phyloP scores from a whole-genome alignment of 106 monocot species.

The Agapanthus africanus region DNA sequence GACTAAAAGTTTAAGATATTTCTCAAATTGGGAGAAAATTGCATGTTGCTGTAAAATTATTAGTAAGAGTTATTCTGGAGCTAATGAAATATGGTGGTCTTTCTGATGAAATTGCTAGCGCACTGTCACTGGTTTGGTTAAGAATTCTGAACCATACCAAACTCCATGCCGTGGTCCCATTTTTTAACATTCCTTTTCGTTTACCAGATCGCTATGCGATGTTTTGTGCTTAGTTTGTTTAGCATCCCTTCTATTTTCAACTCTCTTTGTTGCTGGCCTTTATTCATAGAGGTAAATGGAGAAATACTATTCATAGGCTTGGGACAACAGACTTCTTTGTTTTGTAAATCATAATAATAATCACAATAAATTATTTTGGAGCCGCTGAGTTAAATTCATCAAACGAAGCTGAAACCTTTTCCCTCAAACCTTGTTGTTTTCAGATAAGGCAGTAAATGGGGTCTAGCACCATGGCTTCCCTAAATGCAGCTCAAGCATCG shows the following conservation, averaged over 20 bases:
- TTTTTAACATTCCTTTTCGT: background rate
- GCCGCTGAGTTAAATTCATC: background rate
- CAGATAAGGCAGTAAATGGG: conserved; percentile 25
- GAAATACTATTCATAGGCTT: background rate
- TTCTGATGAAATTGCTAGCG: background rate
- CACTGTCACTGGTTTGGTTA: background rate
- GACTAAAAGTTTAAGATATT: no score
- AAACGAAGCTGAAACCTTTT: background rate
- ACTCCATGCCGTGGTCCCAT: background rate
- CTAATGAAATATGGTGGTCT: background rate
- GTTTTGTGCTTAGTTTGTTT: background rate
- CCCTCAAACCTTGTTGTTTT: background rate
- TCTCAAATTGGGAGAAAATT: no score
- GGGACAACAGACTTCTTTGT: background rate
- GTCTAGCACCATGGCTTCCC: conserved; percentile 35
- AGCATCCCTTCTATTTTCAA: background rate
- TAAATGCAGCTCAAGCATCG: conserved; percentile 24
- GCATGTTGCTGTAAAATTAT: background rate
- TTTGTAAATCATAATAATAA: background rate
- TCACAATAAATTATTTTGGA: background rate
- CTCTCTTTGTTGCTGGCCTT: background rate
- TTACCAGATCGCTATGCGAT: background rate
- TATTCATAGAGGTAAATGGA: background rate
- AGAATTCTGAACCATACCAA: background rate
- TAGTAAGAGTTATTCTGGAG: background rate